Evolutionary conservation across 116 monocot genomes (phyloP), one percentile per base, ranked within the genome.

Genomic region (Posidonia oceanica): DNA sequence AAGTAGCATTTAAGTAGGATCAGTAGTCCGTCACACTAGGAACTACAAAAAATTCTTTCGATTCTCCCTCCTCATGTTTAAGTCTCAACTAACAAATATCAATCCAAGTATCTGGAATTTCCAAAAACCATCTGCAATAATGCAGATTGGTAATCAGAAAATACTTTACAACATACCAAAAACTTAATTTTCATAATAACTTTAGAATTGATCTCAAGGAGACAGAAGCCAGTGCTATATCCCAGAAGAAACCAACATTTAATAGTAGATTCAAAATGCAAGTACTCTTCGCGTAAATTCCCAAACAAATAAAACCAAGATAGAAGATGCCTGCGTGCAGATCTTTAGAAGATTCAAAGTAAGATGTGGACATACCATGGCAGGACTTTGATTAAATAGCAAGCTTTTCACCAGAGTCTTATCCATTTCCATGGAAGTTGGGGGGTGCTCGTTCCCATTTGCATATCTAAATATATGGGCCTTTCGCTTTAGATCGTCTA

Each of bases 341-440:
- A 2, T 58, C 58, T 21, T 58, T 58, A 21, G 48, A 10, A 48
- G 7, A 48, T 48, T 48, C 1, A 12, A 48, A 10, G n/a, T n/a
- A n/a, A n/a, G 12, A 48, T 48, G 48, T 16, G 4, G 39, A 10
- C 64, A 2, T 82, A 88, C 94, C 94, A 91, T 95, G 7, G 75
- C 69, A 20, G 95, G 86, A 71, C 95, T 88, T 67, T 88, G 88
- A 71, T 95, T 95, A 59, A 95, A 88, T 42, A 95, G 40, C 79
- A 95, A 71, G 12, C 80, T 80, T 68, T 84, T 91, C 36, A 88
- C 60, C 40, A 76, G 72, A 39, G 78, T 76, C 56, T 84, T 91
- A 48, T 91, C 84, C 23, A 95, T 78, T 63, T 88, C 85, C 61
- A 95, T 86, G 64, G 95, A 88, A 23, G 95, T 91, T 39, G 95